Base-by-base conservation (phyloP, 2,329 filamentous ascomycete genomes). In the Verticillium tricorpus region DNA sequence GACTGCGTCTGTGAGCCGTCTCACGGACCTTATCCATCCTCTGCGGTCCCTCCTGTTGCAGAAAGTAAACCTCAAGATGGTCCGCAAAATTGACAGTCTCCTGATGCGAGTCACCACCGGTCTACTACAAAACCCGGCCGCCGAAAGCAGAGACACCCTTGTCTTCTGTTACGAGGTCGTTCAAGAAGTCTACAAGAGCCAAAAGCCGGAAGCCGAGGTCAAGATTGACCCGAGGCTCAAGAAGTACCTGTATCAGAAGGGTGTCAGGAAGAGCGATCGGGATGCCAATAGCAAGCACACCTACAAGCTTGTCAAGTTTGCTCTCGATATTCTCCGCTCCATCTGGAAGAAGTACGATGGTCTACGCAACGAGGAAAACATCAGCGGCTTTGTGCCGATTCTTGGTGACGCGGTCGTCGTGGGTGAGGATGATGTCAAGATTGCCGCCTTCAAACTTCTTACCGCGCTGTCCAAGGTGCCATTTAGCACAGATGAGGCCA, bases 121-220 rank as follows among this genome's bases (percentile, higher is more conserved):
- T 35, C 81, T 99, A 4, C 76, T 96, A 32, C 89, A 91, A 66
- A 99, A 99, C 68, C 82, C 89, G 3, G 89, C 88, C 0, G 89
- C 92, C 0, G 87, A 90, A 66, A 91, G 87, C 68, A 87, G 89
- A 57, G 92, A 97, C 67, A 88, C 94, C 50, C 79, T 99, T n/a
- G 79, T 97, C 0, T 97, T 99, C 74, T 97, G 93, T 73, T 98
- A 97, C 72, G 92, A 98, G 73, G 85, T 98, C 56, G 91, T 98
- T 50, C 91, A 96, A 71, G 89, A 93, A 65, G 90, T 92, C 0
- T 96, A 97, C 74, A 85, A 85, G 63, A 85, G 84, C 62, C 80
- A 83, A 60, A 84, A 80, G 67, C 80, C 78, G 8, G 72, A 78
- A 70, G 77, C 73, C 22, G 79, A 82, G 65, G 74, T 77, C n/a